Conservation (phyloP, 306 rosid genomes). For the Cucurbita argyrosperma region DNA sequence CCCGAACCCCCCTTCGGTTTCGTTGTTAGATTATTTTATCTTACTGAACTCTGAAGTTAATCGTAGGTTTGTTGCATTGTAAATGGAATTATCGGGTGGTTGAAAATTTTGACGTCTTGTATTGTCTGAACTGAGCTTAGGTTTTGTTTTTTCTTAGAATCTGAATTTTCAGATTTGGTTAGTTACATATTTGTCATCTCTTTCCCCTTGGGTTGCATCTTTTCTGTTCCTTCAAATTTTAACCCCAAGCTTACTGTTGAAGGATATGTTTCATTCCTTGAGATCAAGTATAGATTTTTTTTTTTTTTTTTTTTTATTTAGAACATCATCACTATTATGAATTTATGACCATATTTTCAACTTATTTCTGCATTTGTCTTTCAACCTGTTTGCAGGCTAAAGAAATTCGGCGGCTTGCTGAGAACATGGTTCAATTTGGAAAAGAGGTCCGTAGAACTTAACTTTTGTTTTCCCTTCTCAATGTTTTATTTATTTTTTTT, state of each 20-base stretch:
- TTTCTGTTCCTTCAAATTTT: not conserved
- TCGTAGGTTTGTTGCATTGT: not conserved
- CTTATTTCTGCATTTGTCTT: not conserved
- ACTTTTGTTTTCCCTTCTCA: not conserved
- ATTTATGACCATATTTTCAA: not conserved
- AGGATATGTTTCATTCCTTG: not conserved
- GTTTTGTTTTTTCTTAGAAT: not conserved
- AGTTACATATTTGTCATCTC: not conserved
- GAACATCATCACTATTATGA: not conserved
- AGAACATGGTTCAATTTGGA: conserved; percentile 84
- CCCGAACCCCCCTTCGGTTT: no score
- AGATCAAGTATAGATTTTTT: not conserved
- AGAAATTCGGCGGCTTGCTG: conserved; percentile 80
- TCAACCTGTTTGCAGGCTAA: conserved; percentile 45
- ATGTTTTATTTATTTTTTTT: not conserved
- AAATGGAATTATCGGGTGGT: not conserved
- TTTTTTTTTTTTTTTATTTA: not conserved
- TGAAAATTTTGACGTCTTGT: not conserved
- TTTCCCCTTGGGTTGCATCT: not conserved
- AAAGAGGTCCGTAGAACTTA: conserved; percentile 44
- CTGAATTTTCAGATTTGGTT: not conserved
- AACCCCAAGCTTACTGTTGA: not conserved
- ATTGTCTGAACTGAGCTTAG: not conserved
- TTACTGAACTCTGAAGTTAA: no score
- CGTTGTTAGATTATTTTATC: no score